Evolutionary conservation across 2,329 filamentous ascomycete genomes (phyloP), one percentile per base, ranked within the genome.

Genomic region (Bipolaris oryzae): DNA sequence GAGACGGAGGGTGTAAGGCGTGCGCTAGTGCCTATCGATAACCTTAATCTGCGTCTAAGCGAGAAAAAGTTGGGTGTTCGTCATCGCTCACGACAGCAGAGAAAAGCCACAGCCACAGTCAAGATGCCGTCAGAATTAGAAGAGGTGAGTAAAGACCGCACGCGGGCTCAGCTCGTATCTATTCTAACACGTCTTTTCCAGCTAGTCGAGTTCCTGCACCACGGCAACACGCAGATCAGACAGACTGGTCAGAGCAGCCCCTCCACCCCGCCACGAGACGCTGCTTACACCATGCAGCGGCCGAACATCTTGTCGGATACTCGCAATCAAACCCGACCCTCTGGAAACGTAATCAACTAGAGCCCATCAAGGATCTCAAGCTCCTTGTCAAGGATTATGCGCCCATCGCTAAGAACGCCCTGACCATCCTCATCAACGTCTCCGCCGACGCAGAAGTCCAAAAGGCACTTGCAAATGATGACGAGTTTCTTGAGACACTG

Each of bases 131-230:
- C 79, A 41, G 80, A 82, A 74, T 68, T 82, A 48, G 80, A 82
- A 74, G 80, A 82, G 62, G 79, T 81, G 59, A 55, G 60, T 9
- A 35, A 11, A 10, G 10, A 11, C 15, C 9, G 21, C 5, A 9
- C 25, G 6, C 4, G 9, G 25, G 7, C 25, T 15, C 9, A 11
- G 7, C 13, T 1, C 25, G 20, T 5, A 11, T 33, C 9, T 34
- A 28, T 53, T 11, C 41, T 57, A 33, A 50, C 41, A 34, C 9
- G 3, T 1, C 21, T 11, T 16, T 9, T 48, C n/a, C 45, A 96
- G 91, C 87, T 96, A 51, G 92, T 97, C 60, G 92, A 92, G 75
- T 97, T 98, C 78, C 90, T 98, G 57, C 89, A 91, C 77, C 89
- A 96, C 79, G 91, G 91, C 58, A 96, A 96, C 74, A 91, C 92